These are phyloP conservation scores for Flaveria ramosissima DNA, from an alignment of 129 eudicot species.

Conservation along the genomic window DNA sequence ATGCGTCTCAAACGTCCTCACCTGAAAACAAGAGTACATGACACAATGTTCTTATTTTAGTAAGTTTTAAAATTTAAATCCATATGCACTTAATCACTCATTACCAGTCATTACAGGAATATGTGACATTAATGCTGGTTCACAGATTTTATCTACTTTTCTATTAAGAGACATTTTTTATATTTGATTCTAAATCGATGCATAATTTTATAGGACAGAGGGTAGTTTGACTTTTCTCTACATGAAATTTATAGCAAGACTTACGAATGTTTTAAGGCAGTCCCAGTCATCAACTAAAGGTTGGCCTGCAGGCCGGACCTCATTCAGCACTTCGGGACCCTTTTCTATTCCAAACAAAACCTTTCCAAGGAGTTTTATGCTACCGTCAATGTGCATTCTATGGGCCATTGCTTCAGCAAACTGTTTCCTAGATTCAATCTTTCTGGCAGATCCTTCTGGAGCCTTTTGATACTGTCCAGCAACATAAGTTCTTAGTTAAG, in stretches of 20 bases:
- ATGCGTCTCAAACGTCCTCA: conserved; percentile 70
- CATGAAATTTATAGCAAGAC: conserved; percentile 6
- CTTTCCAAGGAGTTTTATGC: conserved; percentile 67
- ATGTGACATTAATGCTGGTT: not conserved
- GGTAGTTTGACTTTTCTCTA: too few relatives aligned
- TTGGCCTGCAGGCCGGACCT: conserved; percentile 69
- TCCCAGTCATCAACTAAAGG: conserved; percentile 92
- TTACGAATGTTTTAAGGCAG: conserved; percentile 83
- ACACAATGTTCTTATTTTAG: not conserved
- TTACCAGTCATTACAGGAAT: not conserved
- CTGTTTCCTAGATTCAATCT: conserved; percentile 69
- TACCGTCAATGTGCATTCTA: conserved; percentile 73
- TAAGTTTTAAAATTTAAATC: not conserved
- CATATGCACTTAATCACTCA: not conserved
- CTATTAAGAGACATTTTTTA: not conserved
- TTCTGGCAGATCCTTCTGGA: conserved; percentile 79
- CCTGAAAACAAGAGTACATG: conserved; percentile 43
- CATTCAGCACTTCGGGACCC: conserved; percentile 53
- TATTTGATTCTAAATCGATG: not conserved
- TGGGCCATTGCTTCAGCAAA: conserved; percentile 87
- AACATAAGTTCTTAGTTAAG: not conserved
- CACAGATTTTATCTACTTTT: too few relatives aligned
- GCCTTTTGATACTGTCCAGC: conserved; percentile 79
- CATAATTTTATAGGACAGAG: not conserved
- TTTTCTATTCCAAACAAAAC: conserved; percentile 73